phyloP scores from a whole-genome alignment of 768 basidiomycete species.

The Pleurotus citrinopileatus region DNA sequence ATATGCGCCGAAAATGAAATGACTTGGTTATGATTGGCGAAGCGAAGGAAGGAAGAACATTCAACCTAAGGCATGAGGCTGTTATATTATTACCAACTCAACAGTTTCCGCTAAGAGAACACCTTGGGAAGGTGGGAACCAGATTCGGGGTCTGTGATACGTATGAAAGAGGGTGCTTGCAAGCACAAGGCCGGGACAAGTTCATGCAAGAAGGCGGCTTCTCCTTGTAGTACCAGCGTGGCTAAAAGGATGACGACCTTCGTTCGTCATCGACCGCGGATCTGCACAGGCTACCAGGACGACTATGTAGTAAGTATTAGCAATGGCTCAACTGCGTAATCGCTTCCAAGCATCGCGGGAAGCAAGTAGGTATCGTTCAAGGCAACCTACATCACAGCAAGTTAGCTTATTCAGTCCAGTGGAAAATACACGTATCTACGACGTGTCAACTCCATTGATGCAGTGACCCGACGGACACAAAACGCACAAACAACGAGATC shows the following conservation, averaged over 20 bases:
- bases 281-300: not conserved
- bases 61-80: not conserved
- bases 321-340: not conserved
- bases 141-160: not conserved
- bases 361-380: not conserved
- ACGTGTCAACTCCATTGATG: constrained; percentile 42
- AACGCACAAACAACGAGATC: too few species aligned
- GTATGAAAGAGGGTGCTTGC: not conserved
- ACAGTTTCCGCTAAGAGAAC: too few species aligned
- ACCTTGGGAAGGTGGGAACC: too few species aligned
- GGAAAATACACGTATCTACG: constrained; percentile 21
- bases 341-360: not conserved
- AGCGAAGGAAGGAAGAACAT: not conserved
- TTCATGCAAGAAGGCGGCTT: too few species aligned
- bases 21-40: not conserved
- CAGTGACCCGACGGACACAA: constrained; percentile 39
- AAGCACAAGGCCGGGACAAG: not conserved
- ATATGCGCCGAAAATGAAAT: not conserved
- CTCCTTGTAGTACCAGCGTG: not conserved
- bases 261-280: too few species aligned
- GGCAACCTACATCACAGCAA: not conserved
- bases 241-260: not conserved
- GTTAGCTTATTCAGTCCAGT: not conserved
- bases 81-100: too few species aligned
- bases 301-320: not conserved